These are phyloP conservation scores for Leishmania martiniquensis DNA, from an alignment of 208 protist species.

Conservation along the genomic window DNA sequence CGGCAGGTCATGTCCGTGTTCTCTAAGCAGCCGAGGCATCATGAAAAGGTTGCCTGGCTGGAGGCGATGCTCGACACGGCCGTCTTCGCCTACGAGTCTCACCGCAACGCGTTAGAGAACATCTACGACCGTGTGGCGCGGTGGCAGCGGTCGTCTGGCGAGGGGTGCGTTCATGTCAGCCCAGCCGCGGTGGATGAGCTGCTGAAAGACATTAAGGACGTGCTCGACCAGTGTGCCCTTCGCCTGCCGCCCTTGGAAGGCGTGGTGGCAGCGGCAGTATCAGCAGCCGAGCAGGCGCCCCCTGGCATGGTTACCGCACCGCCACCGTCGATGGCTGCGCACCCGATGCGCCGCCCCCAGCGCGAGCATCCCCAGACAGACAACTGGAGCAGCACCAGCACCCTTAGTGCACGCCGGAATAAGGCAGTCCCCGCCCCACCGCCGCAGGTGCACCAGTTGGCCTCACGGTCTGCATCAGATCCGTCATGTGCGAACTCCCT, in stretches of 20 bases:
- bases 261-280: neutral
- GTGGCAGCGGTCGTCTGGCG: slow-evolving; percentile 23
- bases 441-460: neutral
- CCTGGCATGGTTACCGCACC: too few species aligned
- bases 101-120: slow-evolving; percentile 50
- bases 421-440: neutral
- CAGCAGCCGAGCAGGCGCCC: neutral
- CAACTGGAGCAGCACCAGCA: neutral
- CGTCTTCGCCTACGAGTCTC: slow-evolving; percentile 47
- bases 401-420: neutral
- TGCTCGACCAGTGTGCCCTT: slow-evolving; percentile 37
- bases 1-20: neutral
- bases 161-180: slow-evolving; percentile 35
- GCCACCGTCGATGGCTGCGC: too few species aligned
- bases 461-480: neutral
- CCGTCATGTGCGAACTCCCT: neutral
- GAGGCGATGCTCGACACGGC: slow-evolving; percentile 39
- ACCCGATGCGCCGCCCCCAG: neutral
- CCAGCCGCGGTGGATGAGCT: slow-evolving; percentile 22
- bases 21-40: neutral
- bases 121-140: slow-evolving; percentile 33
- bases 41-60: slow-evolving; percentile 31
- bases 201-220: slow-evolving; percentile 39
- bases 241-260: slow-evolving; percentile 26
- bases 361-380: neutral